Evolutionary conservation across 768 basidiomycete species (phyloP).

Genomic region (Leucosporidium creatinivorum): DNA sequence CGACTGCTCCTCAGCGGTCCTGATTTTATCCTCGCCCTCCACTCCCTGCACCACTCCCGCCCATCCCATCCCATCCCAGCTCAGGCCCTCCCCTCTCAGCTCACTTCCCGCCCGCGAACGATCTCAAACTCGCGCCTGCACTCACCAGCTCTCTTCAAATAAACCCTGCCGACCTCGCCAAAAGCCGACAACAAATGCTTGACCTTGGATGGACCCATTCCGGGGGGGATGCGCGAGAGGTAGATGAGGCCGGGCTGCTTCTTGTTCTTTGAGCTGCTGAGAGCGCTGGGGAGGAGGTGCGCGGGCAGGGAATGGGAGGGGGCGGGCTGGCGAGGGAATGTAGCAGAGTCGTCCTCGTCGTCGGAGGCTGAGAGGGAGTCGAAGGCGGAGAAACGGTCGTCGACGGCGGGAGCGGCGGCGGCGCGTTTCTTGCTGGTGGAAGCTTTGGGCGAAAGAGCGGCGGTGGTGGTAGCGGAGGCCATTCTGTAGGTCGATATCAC

Average conservation of each 20-base stretch:
- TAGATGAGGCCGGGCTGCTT: constrained; percentile 68
- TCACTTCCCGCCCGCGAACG: background rate
- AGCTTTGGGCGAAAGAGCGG: too few relatives aligned
- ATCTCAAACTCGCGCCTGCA: background rate
- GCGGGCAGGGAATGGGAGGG: background rate
- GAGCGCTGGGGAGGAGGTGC: background rate
- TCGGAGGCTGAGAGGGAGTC: too few relatives aligned
- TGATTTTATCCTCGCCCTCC: too few relatives aligned
- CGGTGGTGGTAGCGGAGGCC: too few relatives aligned
- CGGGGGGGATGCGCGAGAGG: constrained; percentile 91
- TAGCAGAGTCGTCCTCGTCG: too few relatives aligned
- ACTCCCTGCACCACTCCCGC: too few relatives aligned
- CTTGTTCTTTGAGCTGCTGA: background rate
- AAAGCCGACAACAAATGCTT: constrained; percentile 83
- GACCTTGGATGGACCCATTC: constrained; percentile 94
- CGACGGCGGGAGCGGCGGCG: too few relatives aligned
- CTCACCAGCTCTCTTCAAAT: constrained; percentile 48
- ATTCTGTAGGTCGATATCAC: too few relatives aligned
- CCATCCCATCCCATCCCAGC: too few relatives aligned
- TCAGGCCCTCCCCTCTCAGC: background rate
- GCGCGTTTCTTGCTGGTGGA: too few relatives aligned
- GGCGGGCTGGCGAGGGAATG: background rate
- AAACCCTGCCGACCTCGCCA: constrained; percentile 86
- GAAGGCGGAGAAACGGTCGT: too few relatives aligned
- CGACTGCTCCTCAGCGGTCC: background rate